Conservation (phyloP, 139 green algal species). For the Diplosphaera chodatii region DNA sequence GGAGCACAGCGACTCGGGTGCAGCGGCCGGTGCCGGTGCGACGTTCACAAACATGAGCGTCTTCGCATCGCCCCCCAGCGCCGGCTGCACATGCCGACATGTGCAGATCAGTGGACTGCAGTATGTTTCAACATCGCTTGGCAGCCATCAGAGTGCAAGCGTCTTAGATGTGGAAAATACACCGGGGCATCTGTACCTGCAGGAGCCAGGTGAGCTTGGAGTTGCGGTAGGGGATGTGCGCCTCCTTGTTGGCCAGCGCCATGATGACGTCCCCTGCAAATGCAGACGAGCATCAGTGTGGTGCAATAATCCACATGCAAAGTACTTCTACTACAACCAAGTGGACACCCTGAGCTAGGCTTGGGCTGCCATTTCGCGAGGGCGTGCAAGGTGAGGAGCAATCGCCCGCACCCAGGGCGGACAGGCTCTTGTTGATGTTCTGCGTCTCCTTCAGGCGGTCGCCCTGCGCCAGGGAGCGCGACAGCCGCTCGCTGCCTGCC, state of each 20-base stretch:
- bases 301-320: no score
- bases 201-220: slow-evolving; percentile 89
- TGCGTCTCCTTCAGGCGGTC: slow-evolving; percentile 77
- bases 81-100: no score
- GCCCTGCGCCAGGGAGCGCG: slow-evolving; percentile 38
- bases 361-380: no score
- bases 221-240: slow-evolving; percentile 84
- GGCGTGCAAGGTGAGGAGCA: no score
- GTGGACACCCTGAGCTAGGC: no score
- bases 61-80: slow-evolving; percentile 81
- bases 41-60: slow-evolving; percentile 96
- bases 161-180: no score
- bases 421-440: slow-evolving; percentile 80
- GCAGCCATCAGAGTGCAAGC: no score
- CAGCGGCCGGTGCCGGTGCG: slow-evolving; percentile 48
- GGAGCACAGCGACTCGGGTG: slow-evolving; percentile 77
- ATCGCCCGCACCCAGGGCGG: slow-evolving; percentile 62
- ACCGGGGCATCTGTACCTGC: no score
- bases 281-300: no score
- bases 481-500: slow-evolving; percentile 32
- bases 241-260: slow-evolving; percentile 53
- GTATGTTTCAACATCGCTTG: no score
- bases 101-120: no score
- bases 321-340: no score
- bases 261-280: slow-evolving; percentile 67